Evolutionary conservation across 2,329 filamentous ascomycete species (phyloP).

Genomic region (Alternaria tenuissima): DNA sequence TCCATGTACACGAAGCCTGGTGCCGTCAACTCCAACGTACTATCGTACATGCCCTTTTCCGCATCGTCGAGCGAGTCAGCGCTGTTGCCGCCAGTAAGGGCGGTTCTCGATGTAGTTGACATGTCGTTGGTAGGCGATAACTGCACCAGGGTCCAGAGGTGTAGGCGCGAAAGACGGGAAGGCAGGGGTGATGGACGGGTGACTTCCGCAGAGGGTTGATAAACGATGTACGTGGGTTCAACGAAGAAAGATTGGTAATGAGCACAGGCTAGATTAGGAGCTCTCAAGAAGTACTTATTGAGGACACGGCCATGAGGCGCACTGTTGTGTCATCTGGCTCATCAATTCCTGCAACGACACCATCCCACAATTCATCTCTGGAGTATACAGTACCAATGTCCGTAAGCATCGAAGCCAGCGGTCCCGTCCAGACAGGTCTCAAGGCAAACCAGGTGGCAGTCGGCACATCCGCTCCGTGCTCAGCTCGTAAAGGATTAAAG

Average conservation of each 20-base stretch:
- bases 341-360: constrained; percentile 15
- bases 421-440: constrained; percentile 14
- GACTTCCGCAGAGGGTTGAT: neutral
- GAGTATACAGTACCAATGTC: constrained; percentile 20
- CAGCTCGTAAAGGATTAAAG: constrained; percentile 13
- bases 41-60: constrained; percentile 45
- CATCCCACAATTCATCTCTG: constrained; percentile 16
- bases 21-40: constrained; percentile 30
- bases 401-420: constrained; percentile 14
- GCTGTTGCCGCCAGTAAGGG: constrained; percentile 25
- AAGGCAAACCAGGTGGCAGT: constrained; percentile 5
- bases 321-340: constrained; percentile 8
- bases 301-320: constrained; percentile 3
- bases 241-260: constrained; percentile 21
- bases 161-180: neutral
- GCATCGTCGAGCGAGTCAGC: constrained; percentile 42
- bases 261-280: constrained; percentile 12
- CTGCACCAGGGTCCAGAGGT: neutral
- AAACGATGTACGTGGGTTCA: constrained; percentile 6
- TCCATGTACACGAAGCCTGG: constrained; percentile 42
- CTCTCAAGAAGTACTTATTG: constrained; percentile 25
- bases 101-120: constrained; percentile 28
- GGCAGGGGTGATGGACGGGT: constrained; percentile 1
- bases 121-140: constrained; percentile 27
- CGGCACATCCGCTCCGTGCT: constrained; percentile 15